A percentile compares a stretch with the other conserved stretches of the same genome.
Conservation (phyloP, 805 yeast genomes). For the Alloascoidea hylecoeti region DNA sequence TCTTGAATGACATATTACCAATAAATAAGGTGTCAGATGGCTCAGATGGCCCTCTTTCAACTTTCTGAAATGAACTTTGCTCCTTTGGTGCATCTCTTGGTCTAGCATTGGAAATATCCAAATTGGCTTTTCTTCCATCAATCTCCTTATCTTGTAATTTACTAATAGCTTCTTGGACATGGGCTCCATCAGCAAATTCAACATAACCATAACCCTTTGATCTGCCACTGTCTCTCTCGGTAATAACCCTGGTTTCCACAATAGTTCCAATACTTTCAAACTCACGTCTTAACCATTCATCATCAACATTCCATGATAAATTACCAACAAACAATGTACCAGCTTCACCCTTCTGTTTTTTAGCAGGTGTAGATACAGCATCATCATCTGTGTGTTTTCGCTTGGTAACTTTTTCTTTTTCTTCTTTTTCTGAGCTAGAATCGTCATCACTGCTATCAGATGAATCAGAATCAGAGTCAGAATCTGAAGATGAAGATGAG, state of each 20-base stretch:
- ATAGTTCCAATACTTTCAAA: constrained; percentile 79
- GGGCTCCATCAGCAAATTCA: constrained; percentile 66
- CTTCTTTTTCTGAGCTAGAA: constrained; percentile 16
- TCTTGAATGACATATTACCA: constrained; percentile 91
- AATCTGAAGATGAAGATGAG: constrained; percentile 6
- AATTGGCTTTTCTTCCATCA: constrained; percentile 93
- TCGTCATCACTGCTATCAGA: constrained; percentile 13
- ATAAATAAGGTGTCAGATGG: constrained; percentile 94
- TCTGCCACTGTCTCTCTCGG: constrained; percentile 83
- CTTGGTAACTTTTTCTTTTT: constrained; percentile 17
- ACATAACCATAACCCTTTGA: constrained; percentile 88
- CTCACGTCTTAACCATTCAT: constrained; percentile 82
- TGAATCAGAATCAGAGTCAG: constrained; percentile 13
- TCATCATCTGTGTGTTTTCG: constrained; percentile 29
- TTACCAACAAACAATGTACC: constrained; percentile 88
- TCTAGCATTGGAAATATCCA: constrained; percentile 81
- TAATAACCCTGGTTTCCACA: constrained; percentile 78
- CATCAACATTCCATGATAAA: constrained; percentile 94
- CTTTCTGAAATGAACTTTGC: constrained; percentile 64
- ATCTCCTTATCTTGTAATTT: constrained; percentile 88
- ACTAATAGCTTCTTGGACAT: constrained; percentile 76
- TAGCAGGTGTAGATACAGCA: constrained; percentile 27
- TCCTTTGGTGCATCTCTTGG: constrained; percentile 31
- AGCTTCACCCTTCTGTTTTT: constrained; percentile 33
- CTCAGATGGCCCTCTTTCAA: constrained; percentile 72